Evolutionary conservation across 306 rosid genomes (phyloP).

Genomic region (Inga oerstediana): DNA sequence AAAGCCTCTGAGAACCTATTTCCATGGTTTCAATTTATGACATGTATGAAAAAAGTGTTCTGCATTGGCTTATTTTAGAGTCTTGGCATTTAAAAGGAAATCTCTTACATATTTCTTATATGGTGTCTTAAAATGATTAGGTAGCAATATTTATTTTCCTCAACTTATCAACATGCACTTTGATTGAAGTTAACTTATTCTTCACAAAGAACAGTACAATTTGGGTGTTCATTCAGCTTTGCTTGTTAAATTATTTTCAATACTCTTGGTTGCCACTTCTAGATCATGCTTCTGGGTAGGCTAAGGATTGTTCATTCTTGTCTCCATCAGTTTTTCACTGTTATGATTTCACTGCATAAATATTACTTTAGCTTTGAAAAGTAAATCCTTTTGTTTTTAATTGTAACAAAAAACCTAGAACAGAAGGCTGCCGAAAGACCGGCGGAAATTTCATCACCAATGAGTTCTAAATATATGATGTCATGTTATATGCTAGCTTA

Average conservation of each 20-base stretch:
- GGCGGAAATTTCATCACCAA: neutral
- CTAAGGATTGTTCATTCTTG: neutral
- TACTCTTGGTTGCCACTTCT: neutral
- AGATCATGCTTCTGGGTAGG: neutral
- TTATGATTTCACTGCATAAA: neutral
- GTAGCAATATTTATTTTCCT: neutral
- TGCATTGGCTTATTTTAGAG: neutral
- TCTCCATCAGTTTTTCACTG: neutral
- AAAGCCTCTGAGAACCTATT: conserved; percentile 1
- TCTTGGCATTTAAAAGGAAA: neutral
- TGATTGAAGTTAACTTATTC: neutral
- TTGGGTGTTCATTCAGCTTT: neutral
- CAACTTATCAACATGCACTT: neutral
- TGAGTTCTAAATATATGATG: neutral
- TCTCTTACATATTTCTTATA: neutral
- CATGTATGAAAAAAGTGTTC: neutral
- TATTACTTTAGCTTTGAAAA: neutral
- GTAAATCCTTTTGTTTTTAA: neutral
- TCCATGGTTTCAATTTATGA: neutral
- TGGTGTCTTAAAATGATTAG: conserved; percentile 1
- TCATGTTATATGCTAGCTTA: conserved; percentile 4
- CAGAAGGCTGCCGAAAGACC: neutral
- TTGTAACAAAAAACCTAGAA: neutral
- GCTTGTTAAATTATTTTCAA: neutral
- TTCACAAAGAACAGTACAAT: neutral